Percentiles rank a stretch among this genome's conserved stretches.
phyloP scores from a whole-genome alignment of 2,329 filamentous ascomycete genomes.

The Pestalotiopsis sp. region DNA sequence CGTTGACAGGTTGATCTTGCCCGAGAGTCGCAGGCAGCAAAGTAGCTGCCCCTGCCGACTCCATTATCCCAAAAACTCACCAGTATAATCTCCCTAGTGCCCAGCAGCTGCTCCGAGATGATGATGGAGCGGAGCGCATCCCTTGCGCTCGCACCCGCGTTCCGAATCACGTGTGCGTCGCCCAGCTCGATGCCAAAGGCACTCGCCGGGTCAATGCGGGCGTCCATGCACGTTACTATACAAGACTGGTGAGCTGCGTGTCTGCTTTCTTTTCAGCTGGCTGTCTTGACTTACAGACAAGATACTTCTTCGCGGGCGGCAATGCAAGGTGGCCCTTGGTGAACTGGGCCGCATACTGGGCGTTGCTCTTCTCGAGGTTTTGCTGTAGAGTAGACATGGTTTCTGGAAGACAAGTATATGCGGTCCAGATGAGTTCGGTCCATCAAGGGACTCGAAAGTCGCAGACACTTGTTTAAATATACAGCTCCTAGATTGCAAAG shows the following conservation, averaged over 20 bases:
- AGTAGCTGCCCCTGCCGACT: too few relatives aligned
- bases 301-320: constrained; percentile 71
- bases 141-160: constrained; percentile 67
- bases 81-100: constrained; percentile 74
- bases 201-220: constrained; percentile 68
- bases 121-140: constrained; percentile 76
- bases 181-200: constrained; percentile 74
- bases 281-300: constrained; percentile 52
- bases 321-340: constrained; percentile 68
- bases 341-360: constrained; percentile 60
- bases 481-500: neutral
- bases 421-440: neutral
- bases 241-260: neutral
- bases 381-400: constrained; percentile 46
- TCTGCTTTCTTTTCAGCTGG: neutral
- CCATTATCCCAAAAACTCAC: constrained; percentile 19
- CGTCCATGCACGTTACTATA: constrained; percentile 82
- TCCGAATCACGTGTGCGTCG: constrained; percentile 79
- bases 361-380: constrained; percentile 61
- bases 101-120: constrained; percentile 79
- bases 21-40: too few relatives aligned
- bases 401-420: neutral
- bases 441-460: neutral
- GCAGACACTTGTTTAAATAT: neutral
- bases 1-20: too few relatives aligned